Evolutionary conservation across 345 rosid genomes (phyloP).

Genomic region (Euphorbia pulcherrima): DNA sequence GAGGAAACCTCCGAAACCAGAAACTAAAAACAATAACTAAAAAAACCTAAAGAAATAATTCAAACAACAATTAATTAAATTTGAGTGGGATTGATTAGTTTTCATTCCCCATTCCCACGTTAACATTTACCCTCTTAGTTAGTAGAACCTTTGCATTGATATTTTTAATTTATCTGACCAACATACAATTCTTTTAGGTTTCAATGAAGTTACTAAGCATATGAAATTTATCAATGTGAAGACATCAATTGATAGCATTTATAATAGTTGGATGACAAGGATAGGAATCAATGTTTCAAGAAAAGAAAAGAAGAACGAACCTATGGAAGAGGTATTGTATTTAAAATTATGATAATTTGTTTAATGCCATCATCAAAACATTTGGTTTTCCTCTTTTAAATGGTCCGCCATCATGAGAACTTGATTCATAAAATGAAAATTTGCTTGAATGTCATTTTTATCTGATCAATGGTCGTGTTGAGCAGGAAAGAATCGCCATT

Average conservation of each 20-base stretch:
- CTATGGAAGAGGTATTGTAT: slow-evolving; percentile 40
- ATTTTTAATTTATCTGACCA: not conserved
- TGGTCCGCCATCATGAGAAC: not conserved
- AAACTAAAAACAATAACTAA: no score
- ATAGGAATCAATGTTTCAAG: slow-evolving; percentile 32
- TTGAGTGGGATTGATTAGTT: no score
- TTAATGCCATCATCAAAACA: not conserved
- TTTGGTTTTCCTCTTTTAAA: not conserved
- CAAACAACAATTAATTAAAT: no score
- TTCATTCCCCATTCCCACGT: no score
- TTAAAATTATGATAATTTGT: not conserved
- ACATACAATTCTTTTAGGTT: slow-evolving; percentile 33
- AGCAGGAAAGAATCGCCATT: slow-evolving; percentile 55
- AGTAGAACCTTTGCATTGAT: not conserved
- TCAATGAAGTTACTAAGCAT: slow-evolving; percentile 56
- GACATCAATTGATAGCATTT: slow-evolving; percentile 39
- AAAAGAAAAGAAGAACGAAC: slow-evolving; percentile 17
- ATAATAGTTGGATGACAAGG: slow-evolving; percentile 68
- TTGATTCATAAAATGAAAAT: not conserved
- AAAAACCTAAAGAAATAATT: no score
- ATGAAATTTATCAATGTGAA: slow-evolving; percentile 27
- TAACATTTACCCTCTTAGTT: not conserved
- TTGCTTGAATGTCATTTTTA: not conserved
- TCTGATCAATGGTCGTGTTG: slow-evolving; percentile 12
- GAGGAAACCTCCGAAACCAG: no score